Evolutionary conservation across 1,284 basidiomycete genomes (phyloP), one percentile per base, ranked within the genome.

Genomic region (Sporisorium iseilematis-ciliati): DNA sequence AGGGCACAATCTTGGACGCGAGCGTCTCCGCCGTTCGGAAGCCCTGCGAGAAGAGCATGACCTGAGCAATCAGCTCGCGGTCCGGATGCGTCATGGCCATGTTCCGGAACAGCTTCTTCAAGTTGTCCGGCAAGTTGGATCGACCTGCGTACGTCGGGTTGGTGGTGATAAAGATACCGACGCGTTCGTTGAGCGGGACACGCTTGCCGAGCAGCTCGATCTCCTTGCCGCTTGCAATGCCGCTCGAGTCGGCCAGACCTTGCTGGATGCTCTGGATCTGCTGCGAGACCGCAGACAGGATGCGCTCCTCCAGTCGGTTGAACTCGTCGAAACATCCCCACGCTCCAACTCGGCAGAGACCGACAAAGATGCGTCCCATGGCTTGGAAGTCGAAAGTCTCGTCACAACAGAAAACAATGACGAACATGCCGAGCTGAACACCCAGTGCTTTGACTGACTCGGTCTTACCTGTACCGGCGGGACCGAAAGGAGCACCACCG

Each of bases 31-130:
- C 97, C 6, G 94, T 95, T 38, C 96, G 91, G 90, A 99, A 99
- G 75, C 97, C 97, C 88, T 99, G 97, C 16, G 97, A 98, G 88
- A 98, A 99, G 59, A 99, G 88, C 92, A 99, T 94, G 80, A 99
- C 97, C 87, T 99, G 97, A 2, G 97, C 97, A 79, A 99, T 99
- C 56, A 98, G 91, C 86, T 98, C 95, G 63, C 95, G 91, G 86
- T 99, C 97, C 29, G 97, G 97, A 57, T 94, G 91, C 2, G 97
- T 97, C 97, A 99, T 99, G 46, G 97, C 95, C 92, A 99, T 97
- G 68, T 93, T 95, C 81, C 95, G 89, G 90, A 97, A 97, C 23
- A 97, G 88, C 86, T 96, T 88, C 85, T 89, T 99, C 84, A 99
- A 87, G 85, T 99, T 99, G 77, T 97, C 96, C 5, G 97, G 97